Conservation (phyloP, 2,329 filamentous ascomycete species). For the Penicillium janthinellum region DNA sequence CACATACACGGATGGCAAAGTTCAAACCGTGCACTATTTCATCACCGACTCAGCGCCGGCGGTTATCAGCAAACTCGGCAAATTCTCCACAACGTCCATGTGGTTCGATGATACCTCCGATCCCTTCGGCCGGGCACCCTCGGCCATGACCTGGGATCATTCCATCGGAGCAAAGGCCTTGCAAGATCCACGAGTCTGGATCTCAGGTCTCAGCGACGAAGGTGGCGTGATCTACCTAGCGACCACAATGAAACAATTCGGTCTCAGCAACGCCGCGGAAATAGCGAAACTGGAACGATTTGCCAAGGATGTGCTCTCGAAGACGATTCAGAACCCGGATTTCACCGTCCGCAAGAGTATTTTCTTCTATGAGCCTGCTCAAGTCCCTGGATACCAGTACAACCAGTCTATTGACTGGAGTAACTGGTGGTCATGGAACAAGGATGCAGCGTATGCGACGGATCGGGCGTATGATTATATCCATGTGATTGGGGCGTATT, state of each 20-base stretch:
- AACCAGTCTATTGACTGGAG: slow-evolving; percentile 50
- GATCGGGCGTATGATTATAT: slow-evolving; percentile 63
- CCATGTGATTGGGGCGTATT: slow-evolving; percentile 59
- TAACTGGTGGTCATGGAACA: slow-evolving; percentile 57
- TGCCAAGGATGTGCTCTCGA: slow-evolving; percentile 54
- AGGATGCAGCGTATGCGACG: slow-evolving; percentile 47
- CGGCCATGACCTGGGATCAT: slow-evolving; percentile 59
- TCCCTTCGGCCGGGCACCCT: slow-evolving; percentile 57
- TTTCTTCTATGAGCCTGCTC: slow-evolving; percentile 58
- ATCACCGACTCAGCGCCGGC: slow-evolving; percentile 53
- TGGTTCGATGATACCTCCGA: slow-evolving; percentile 57
- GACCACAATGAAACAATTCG: slow-evolving; percentile 57
- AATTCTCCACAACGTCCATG: slow-evolving; percentile 57
- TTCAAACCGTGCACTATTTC: slow-evolving; percentile 60
- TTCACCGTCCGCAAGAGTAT: slow-evolving; percentile 58
- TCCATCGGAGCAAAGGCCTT: slow-evolving; percentile 38
- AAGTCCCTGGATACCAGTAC: slow-evolving; percentile 50
- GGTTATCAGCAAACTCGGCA: slow-evolving; percentile 51
- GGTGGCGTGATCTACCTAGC: slow-evolving; percentile 60
- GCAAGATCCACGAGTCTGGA: slow-evolving; percentile 56
- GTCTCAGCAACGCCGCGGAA: slow-evolving; percentile 54
- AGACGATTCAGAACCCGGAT: slow-evolving; percentile 50
- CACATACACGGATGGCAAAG: slow-evolving; percentile 50
- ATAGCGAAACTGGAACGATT: slow-evolving; percentile 58
- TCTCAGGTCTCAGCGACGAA: slow-evolving; percentile 63